Evolutionary conservation across 352 stramenopile species (phyloP).

Genomic region (Phytophthora tubulina): DNA sequence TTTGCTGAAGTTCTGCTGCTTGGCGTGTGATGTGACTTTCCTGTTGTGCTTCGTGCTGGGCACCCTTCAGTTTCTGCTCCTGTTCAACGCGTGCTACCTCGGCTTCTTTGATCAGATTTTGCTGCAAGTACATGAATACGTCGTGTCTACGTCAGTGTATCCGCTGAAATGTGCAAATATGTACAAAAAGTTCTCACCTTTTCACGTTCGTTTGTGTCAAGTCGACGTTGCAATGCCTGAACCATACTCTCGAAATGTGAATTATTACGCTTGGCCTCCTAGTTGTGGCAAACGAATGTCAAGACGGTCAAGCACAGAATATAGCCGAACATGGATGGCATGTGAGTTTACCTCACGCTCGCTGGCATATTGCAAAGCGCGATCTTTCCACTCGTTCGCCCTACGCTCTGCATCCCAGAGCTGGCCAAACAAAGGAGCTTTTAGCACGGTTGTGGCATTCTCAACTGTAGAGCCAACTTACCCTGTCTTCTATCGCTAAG

Average conservation of each 20-base stretch:
- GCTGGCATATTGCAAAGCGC: slow-evolving; percentile 43
- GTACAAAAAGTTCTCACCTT: slow-evolving; percentile 29
- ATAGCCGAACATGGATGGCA: background rate
- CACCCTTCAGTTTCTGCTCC: slow-evolving; percentile 26
- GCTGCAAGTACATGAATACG: slow-evolving; percentile 25
- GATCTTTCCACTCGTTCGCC: slow-evolving; percentile 50
- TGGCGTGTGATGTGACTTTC: slow-evolving; percentile 26
- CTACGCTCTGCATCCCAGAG: slow-evolving; percentile 49
- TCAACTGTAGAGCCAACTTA: slow-evolving; percentile 13
- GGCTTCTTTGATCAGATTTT: slow-evolving; percentile 41
- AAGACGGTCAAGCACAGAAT: background rate
- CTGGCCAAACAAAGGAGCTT: slow-evolving; percentile 20
- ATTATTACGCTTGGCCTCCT: slow-evolving; percentile 30
- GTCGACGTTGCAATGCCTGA: slow-evolving; percentile 15
- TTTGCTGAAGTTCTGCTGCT: slow-evolving; percentile 27
- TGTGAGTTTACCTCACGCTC: slow-evolving; percentile 49
- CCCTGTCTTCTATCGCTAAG: slow-evolving; percentile 44
- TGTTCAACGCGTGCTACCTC: slow-evolving; percentile 40
- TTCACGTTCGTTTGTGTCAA: slow-evolving; percentile 24
- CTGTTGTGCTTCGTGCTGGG: slow-evolving; percentile 28
- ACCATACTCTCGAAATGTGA: slow-evolving; percentile 30
- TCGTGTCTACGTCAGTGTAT: background rate
- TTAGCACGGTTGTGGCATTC: background rate
- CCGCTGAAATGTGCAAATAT: background rate
- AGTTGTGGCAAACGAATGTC: background rate